phyloP scores from a whole-genome alignment of 345 rosid species.

The Hypericum androsaemum region DNA sequence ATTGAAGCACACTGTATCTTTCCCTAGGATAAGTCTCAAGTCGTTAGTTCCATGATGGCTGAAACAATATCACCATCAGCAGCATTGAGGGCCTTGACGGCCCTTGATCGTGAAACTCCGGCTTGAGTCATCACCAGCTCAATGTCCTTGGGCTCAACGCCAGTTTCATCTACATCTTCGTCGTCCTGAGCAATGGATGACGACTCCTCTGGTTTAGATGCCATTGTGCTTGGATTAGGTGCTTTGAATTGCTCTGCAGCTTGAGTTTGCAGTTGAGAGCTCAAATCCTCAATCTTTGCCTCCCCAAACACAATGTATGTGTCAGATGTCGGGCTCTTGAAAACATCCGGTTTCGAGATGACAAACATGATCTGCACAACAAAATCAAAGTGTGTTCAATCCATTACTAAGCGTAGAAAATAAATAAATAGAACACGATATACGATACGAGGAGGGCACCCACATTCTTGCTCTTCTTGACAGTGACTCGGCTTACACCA shows the following conservation, averaged over 20 bases:
- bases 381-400: conserved; percentile 7
- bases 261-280: conserved; percentile 84
- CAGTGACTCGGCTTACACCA: conserved; percentile 71
- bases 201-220: conserved; percentile 48
- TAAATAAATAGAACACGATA: neutral
- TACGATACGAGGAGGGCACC: neutral
- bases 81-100: conserved; percentile 70
- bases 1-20: too few relatives aligned
- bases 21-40: conserved; percentile 27
- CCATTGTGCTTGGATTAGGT: conserved; percentile 53
- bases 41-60: conserved; percentile 87
- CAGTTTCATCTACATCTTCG: conserved; percentile 67
- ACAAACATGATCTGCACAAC: conserved; percentile 52
- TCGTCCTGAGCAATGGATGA: conserved; percentile 41
- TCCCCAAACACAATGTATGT: conserved; percentile 78
- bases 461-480: conserved; percentile 75
- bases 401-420: neutral
- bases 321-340: conserved; percentile 82
- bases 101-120: conserved; percentile 56
- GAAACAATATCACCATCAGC: conserved; percentile 76
- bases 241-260: conserved; percentile 82
- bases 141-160: conserved; percentile 68
- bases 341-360: conserved; percentile 80
- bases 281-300: conserved; percentile 88
- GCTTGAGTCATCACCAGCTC: conserved; percentile 87